Conservation (phyloP, 345 rosid genomes). For the Arabidopsis suecica region DNA sequence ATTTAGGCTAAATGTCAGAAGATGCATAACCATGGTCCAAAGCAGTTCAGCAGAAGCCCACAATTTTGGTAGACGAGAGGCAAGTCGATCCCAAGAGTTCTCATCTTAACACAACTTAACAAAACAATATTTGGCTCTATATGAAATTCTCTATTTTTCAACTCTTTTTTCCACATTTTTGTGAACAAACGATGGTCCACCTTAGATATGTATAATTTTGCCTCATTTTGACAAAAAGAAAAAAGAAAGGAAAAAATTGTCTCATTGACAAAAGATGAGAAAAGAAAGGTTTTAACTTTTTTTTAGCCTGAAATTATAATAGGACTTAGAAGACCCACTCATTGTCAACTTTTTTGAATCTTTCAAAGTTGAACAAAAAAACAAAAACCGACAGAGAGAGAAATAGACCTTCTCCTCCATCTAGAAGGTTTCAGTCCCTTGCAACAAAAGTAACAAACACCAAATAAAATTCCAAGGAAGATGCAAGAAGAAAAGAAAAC, state of each 20-base stretch:
- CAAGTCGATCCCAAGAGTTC: not conserved
- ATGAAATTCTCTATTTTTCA: not conserved
- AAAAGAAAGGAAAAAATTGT: constrained; percentile 30
- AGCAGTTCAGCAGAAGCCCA: not conserved
- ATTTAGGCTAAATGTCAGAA: too few species aligned
- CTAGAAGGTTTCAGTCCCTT: constrained; percentile 35
- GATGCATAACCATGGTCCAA: not conserved
- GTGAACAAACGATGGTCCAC: constrained; percentile 27
- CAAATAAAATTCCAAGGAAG: not conserved
- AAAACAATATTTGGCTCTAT: constrained; percentile 7
- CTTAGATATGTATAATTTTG: not conserved
- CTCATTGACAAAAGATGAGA: constrained; percentile 33
- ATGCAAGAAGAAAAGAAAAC: not conserved
- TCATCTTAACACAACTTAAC: not conserved
- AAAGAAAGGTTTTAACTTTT: not conserved
- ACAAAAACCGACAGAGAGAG: constrained; percentile 46
- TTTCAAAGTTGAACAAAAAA: constrained; percentile 1
- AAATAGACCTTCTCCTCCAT: not conserved
- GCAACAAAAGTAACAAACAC: constrained; percentile 24
- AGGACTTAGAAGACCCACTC: constrained; percentile 39
- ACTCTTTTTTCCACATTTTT: not conserved
- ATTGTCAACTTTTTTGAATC: constrained; percentile 31
- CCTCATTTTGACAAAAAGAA: constrained; percentile 6
- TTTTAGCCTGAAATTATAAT: constrained; percentile 32
- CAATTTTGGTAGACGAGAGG: not conserved